These are phyloP conservation scores for Diaporthe sp. DNA, from an alignment of 2,329 filamentous ascomycete genomes.

Conservation along the genomic window DNA sequence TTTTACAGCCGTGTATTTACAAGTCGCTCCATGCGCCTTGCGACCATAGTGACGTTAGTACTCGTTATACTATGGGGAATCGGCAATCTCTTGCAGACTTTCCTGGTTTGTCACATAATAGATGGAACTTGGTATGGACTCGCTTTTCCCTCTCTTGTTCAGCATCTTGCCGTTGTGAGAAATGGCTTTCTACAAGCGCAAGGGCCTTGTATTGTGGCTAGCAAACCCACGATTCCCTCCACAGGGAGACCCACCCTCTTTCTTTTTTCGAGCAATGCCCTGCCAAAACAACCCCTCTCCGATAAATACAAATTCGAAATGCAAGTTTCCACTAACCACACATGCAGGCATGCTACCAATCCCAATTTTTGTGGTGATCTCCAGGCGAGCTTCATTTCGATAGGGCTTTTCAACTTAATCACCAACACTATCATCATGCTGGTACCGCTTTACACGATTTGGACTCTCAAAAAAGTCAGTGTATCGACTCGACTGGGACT, in stretches of 20 bases:
- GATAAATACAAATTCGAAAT: neutral
- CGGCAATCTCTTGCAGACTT: conserved; percentile 46
- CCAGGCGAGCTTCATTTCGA: conserved; percentile 52
- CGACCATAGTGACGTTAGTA: conserved; percentile 47
- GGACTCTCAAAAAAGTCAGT: conserved; percentile 51
- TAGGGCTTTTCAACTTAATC: conserved; percentile 55
- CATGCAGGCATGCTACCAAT: conserved; percentile 13
- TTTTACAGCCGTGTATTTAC: conserved; percentile 60
- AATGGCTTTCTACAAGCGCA: neutral
- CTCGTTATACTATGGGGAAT: conserved; percentile 47
- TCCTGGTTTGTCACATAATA: conserved; percentile 50
- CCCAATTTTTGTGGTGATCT: conserved; percentile 49
- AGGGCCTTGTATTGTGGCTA: neutral
- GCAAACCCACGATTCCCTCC: too few relatives aligned
- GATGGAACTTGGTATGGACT: conserved; percentile 35
- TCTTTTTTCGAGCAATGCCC: too few relatives aligned
- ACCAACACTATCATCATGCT: conserved; percentile 55
- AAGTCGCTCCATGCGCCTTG: conserved; percentile 48
- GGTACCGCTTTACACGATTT: conserved; percentile 54
- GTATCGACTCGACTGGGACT: conserved; percentile 37
- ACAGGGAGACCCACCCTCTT: too few relatives aligned
- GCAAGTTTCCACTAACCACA: neutral
- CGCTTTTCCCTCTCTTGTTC: neutral
- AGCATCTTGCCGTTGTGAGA: neutral
- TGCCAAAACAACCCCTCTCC: neutral